Base-by-base conservation (phyloP, 2,329 filamentous ascomycete species). In the Pseudocercospora macadamiae region DNA sequence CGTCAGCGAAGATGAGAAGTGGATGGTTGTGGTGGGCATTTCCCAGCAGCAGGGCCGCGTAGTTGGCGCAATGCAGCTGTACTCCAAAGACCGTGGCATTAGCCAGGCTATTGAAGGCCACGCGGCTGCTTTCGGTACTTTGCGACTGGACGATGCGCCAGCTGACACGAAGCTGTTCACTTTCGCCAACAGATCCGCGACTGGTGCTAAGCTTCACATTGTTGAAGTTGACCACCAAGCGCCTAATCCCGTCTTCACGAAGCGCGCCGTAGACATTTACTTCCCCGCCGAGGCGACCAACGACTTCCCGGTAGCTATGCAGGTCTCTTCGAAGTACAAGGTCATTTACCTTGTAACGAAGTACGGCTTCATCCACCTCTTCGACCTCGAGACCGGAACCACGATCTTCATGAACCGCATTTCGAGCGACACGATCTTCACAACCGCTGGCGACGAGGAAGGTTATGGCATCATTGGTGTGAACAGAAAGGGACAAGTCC, bases 401-500 rank as follows among this genome's bases (percentile, higher is more conserved):
- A 96, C 91, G 75, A 95, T 99, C 74, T 99, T 97, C 85, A 96
- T 99, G 92, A 99, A 99, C 83, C 89, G 96, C 69, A 99, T 99
- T 71, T 99, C 95, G 30, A 96, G 92, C 81, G 95, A 99, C 74
- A 99, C 95, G 23, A 97, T 99, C 74, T 99, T 99, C 80, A 96
- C 93, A 23, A 97, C 93, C 18, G 89, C 91, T 47, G 80, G 88
- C 32, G 95, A 99, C 74, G 84, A 85, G 55, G 88, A 92, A 19
- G 96, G 91, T 16, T 86, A 89, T 45, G 96, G 96, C 69, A 89
- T 99, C 63, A 85, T 99, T 54, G 92, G 91, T 68, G 93, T 99
- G 74, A 99, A 99, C 80, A 89, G 96, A 71, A 96, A 96, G 81
- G 96, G 95, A 64, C 95, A 99, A 78, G 93, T 97, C 47, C 84